Conservation (phyloP, 139 green algal genomes). For the Cymbomonas tetramitiformis region DNA sequence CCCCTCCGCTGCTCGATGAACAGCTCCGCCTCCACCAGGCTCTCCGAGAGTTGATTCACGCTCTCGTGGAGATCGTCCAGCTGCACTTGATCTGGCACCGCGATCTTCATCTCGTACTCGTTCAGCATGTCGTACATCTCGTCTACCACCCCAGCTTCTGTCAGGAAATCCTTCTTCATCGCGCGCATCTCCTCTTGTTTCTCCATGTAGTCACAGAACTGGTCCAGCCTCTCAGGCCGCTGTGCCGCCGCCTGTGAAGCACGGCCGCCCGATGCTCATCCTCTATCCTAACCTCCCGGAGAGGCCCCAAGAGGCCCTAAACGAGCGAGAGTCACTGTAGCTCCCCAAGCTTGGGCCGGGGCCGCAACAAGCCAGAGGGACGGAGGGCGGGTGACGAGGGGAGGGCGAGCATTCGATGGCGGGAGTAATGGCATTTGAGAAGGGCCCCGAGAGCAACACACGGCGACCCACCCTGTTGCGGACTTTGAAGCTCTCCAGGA, state of each 20-base stretch:
- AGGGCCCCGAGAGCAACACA: too few relatives aligned
- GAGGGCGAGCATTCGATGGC: too few relatives aligned
- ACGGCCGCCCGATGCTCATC: neutral
- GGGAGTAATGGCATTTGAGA: too few relatives aligned
- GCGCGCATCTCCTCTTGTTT: neutral
- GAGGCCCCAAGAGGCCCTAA: neutral
- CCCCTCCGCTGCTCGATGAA: constrained; percentile 57
- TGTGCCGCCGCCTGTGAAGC: neutral
- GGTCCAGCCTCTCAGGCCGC: constrained; percentile 8
- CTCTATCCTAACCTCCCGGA: neutral
- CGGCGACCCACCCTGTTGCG: too few relatives aligned
- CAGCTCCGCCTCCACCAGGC: constrained; percentile 38
- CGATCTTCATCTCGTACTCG: constrained; percentile 28
- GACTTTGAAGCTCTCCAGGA: constrained; percentile 13
- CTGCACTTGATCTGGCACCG: constrained; percentile 32
- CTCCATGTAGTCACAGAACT: constrained; percentile 19
- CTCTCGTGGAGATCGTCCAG: constrained; percentile 60
- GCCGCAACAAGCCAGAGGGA: too few relatives aligned
- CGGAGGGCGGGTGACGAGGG: too few relatives aligned
- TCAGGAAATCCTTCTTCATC: constrained; percentile 7
- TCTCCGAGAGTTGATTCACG: constrained; percentile 28
- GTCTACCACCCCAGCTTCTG: constrained; percentile 16
- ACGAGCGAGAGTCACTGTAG: too few relatives aligned
- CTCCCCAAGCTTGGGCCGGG: too few relatives aligned
- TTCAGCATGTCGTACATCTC: constrained; percentile 35